These are phyloP conservation scores for Eimeria acervulina DNA, from an alignment of 169 alveolate species.

Conservation along the genomic window DNA sequence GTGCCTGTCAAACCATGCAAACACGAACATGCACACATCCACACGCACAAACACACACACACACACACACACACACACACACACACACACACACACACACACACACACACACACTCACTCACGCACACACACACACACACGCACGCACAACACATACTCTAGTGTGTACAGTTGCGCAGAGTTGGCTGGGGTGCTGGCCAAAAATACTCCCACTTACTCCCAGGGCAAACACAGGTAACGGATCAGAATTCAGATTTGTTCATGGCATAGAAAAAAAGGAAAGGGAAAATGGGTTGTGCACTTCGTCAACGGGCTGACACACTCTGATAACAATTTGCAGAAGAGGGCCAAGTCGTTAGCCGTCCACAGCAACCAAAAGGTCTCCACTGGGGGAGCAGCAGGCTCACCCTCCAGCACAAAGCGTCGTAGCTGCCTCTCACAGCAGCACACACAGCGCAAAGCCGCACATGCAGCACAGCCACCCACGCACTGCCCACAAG, in stretches of 20 bases:
- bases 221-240: not conserved
- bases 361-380: slow-evolving; percentile 62
- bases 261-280: not conserved
- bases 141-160: not conserved
- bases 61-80: not conserved
- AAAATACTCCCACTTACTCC: not conserved
- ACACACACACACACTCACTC: not conserved
- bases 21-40: not conserved
- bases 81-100: not conserved
- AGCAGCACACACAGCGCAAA: not conserved
- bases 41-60: not conserved
- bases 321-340: slow-evolving; percentile 37
- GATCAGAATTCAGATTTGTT: not conserved
- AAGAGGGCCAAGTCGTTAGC: slow-evolving; percentile 63
- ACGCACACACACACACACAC: not conserved
- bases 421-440: slow-evolving; percentile 26
- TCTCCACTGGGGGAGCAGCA: slow-evolving; percentile 56
- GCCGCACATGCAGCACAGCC: not conserved
- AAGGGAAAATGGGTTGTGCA: not conserved
- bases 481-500: not conserved
- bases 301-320: not conserved
- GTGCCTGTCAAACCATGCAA: not conserved
- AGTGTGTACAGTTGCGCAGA: no score
- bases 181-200: not conserved
- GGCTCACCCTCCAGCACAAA: slow-evolving; percentile 51